phyloP scores from a whole-genome alignment of 176 grass and related monocot genomes.

The Oropetium thomaeum region DNA sequence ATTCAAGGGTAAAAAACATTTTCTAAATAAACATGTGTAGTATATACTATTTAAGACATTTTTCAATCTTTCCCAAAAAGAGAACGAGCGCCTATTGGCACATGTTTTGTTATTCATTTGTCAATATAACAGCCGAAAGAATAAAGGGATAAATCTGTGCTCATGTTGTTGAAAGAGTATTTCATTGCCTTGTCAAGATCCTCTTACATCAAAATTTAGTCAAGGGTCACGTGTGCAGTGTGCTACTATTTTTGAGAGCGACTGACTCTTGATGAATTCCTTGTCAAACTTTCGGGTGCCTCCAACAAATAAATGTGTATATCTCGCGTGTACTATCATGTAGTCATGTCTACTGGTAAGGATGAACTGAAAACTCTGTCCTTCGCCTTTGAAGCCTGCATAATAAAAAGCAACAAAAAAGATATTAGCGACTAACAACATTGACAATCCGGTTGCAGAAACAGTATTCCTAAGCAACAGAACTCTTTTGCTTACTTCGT shows the following conservation, averaged over 20 bases:
- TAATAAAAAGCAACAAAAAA: conserved; percentile 6
- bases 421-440: neutral
- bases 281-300: neutral
- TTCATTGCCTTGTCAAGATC: neutral
- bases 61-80: no score
- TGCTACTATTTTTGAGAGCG: neutral
- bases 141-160: neutral
- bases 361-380: conserved; percentile 67
- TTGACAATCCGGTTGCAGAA: neutral
- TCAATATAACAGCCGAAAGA: no score
- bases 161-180: neutral
- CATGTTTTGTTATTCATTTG: no score
- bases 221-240: neutral
- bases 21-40: no score
- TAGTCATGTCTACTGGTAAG: conserved; percentile 43
- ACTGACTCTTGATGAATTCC: neutral
- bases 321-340: conserved; percentile 15
- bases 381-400: conserved; percentile 47
- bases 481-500: conserved; percentile 50
- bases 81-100: no score
- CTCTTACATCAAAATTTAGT: neutral
- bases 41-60: no score
- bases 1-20: neutral
- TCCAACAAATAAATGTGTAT: neutral
- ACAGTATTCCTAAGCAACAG: no score